Conservation (phyloP, 148 eudicot genomes). For the Amaranthus cruentus region DNA sequence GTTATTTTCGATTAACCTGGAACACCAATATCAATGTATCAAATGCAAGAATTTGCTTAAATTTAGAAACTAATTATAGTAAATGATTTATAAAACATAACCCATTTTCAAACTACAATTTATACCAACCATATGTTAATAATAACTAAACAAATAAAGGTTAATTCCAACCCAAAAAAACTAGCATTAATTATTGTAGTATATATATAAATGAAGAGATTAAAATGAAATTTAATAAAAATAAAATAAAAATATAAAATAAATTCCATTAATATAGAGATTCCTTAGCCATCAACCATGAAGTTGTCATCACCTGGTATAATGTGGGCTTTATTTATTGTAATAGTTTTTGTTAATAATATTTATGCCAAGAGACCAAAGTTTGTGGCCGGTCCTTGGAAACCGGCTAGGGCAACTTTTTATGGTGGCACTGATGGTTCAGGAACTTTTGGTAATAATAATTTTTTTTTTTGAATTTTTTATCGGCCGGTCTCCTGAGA, state of each 20-base stretch:
- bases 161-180: not conserved
- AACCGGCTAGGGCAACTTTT: conserved; percentile 65
- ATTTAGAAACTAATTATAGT: too few relatives aligned
- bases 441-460: conserved; percentile 48
- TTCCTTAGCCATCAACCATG: conserved; percentile 17
- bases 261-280: too few relatives aligned
- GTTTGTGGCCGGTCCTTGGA: conserved; percentile 57
- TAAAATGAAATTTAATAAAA: too few relatives aligned
- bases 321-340: conserved; percentile 9
- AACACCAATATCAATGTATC: too few relatives aligned
- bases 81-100: not conserved
- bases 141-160: conserved; percentile 8
- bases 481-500: too few relatives aligned
- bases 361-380: conserved; percentile 32
- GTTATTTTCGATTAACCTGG: too few relatives aligned
- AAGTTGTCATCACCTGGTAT: conserved; percentile 18
- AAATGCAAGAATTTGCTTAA: too few relatives aligned
- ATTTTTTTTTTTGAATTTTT: too few relatives aligned
- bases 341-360: conserved; percentile 4
- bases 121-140: not conserved
- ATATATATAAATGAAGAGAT: not conserved
- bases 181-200: not conserved
- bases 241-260: too few relatives aligned
- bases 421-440: conserved; percentile 75
- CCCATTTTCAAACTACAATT: not conserved